Evolutionary conservation across 768 basidiomycete species (phyloP).

Genomic region (Lactarius indigo): DNA sequence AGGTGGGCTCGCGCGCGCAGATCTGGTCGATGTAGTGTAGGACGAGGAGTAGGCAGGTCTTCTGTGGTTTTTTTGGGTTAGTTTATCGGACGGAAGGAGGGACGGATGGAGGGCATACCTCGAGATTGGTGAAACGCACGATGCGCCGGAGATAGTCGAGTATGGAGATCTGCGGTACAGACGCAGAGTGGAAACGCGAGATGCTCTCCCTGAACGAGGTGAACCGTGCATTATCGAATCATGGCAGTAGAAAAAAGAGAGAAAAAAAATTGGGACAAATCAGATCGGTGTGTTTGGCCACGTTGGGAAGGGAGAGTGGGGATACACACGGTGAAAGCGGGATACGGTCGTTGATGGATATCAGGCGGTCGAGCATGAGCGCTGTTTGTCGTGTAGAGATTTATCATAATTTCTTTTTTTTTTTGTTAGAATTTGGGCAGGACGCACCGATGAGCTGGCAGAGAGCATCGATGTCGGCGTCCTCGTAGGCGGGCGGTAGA

Average conservation of each 20-base stretch:
- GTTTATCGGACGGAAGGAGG: conserved; percentile 3
- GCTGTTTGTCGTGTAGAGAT: conserved; percentile 45
- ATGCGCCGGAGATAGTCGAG: conserved; percentile 94
- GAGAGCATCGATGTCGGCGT: conserved; percentile 77
- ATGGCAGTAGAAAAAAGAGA: not conserved
- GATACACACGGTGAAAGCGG: conserved; percentile 68
- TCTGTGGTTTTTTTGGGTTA: conserved; percentile 39
- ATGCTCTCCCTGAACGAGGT: conserved; percentile 63
- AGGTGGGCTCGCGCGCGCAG: conserved; percentile 79
- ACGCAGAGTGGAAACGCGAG: conserved; percentile 94
- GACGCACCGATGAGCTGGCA: conserved; percentile 81
- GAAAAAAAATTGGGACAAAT: not conserved
- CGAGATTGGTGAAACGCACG: conserved; percentile 92
- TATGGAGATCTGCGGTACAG: conserved; percentile 82
- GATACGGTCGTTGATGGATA: conserved; percentile 94
- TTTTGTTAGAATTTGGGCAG: conserved; percentile 16
- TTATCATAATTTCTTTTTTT: not conserved
- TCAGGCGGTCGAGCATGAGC: conserved; percentile 94
- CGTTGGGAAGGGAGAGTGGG: conserved; percentile 15
- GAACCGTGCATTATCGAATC: not conserved
- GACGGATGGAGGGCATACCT: conserved; percentile 49
- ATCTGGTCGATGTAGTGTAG: conserved; percentile 93
- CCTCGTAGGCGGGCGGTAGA: conserved; percentile 81
- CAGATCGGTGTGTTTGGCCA: conserved; percentile 19
- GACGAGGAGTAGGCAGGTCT: conserved; percentile 74